Percentiles rank a stretch among this genome's conserved stretches.
phyloP scores from a whole-genome alignment of 169 alveolate genomes.

The Eimeria praecox region DNA sequence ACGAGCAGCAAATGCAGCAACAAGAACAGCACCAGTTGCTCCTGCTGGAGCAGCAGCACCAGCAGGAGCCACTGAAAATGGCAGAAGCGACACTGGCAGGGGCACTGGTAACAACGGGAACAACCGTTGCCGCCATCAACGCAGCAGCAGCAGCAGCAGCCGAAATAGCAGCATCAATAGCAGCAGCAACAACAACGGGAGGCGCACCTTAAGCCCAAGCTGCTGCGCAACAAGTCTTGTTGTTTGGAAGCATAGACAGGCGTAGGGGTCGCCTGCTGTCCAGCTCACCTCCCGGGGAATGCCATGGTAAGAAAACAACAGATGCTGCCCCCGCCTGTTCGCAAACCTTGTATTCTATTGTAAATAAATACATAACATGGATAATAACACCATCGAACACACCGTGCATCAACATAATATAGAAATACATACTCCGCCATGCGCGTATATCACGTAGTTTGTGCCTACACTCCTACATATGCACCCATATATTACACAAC shows the following conservation, averaged over 20 bases:
- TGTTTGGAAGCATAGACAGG: constrained; percentile 79
- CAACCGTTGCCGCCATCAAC: background rate
- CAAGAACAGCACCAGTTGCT: background rate
- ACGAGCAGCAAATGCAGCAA: background rate
- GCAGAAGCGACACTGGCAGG: constrained; percentile 35
- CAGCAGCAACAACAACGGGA: background rate
- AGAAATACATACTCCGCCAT: too few relatives aligned
- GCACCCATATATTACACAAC: too few relatives aligned
- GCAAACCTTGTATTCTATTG: background rate
- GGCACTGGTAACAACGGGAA: background rate
- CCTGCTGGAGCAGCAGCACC: background rate
- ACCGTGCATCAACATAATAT: too few relatives aligned
- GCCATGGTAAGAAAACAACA: constrained; percentile 77
- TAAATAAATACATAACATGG: background rate
- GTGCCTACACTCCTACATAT: too few relatives aligned
- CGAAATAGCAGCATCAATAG: background rate
- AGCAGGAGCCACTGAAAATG: too few relatives aligned
- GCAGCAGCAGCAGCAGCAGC: background rate
- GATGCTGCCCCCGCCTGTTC: constrained; percentile 55
- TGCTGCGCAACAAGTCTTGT: constrained; percentile 70
- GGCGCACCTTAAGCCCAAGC: constrained; percentile 48
- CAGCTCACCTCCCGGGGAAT: constrained; percentile 45
- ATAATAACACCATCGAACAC: too few relatives aligned
- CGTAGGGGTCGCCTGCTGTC: constrained; percentile 74
- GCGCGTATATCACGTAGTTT: too few relatives aligned